Evolutionary conservation across 2,329 filamentous ascomycete species (phyloP).

Genomic region (Zymoseptoria brevis): DNA sequence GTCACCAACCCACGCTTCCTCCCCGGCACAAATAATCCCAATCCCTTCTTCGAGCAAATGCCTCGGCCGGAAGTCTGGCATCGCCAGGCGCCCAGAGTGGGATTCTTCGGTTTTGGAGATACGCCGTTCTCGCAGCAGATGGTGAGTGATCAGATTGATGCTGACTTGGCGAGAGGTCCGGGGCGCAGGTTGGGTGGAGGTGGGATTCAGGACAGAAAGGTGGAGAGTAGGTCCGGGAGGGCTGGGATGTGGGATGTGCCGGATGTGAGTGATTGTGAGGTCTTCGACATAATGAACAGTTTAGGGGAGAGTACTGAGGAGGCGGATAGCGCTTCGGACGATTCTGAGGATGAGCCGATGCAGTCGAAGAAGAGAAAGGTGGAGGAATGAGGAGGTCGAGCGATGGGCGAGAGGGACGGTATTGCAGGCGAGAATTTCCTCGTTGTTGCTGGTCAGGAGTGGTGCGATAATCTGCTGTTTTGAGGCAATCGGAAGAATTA

Average conservation of each 20-base stretch:
- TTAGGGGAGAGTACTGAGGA: not conserved
- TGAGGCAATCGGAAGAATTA: no score
- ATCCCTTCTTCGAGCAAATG: not conserved
- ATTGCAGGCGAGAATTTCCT: not conserved
- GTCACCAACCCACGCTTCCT: not conserved
- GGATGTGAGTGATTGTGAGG: not conserved
- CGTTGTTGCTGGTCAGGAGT: not conserved
- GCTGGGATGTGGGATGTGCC: not conserved
- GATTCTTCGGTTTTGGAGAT: not conserved
- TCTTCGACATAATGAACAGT: not conserved
- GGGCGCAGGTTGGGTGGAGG: not conserved
- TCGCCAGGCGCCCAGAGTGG: not conserved
- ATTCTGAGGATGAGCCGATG: not conserved
- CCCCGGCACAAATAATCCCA: not conserved
- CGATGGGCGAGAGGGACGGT: not conserved
- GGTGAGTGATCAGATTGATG: not conserved
- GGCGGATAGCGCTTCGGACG: not conserved
- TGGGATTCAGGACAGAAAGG: not conserved
- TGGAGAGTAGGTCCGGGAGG: no score
- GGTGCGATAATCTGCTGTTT: not conserved
- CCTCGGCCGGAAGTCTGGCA: not conserved
- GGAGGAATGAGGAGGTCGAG: not conserved
- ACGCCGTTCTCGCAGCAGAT: not conserved
- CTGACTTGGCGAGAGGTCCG: not conserved
- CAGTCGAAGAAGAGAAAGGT: not conserved